These are phyloP conservation scores for Litchi chinensis DNA, from an alignment of 345 rosid species.

Conservation along the genomic window DNA sequence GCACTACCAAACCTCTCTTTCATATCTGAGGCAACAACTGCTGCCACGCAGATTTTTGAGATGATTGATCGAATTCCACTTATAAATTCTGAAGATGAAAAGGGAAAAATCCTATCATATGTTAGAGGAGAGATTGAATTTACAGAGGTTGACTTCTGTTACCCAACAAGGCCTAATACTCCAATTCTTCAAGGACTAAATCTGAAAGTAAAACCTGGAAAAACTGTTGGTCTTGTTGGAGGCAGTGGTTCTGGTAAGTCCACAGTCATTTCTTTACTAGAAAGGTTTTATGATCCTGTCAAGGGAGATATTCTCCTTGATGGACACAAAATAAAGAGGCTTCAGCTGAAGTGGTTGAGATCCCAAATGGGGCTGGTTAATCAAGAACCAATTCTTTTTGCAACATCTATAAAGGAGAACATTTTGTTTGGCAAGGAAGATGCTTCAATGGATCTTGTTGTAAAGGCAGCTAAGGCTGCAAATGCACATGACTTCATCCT, in stretches of 20 bases:
- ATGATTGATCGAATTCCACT: constrained; percentile 45
- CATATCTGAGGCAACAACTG: constrained; percentile 39
- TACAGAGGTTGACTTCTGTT: constrained; percentile 48
- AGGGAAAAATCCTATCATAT: constrained; percentile 38
- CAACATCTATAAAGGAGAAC: constrained; percentile 57
- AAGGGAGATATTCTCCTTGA: constrained; percentile 46
- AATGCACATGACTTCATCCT: constrained; percentile 59
- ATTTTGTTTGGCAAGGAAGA: constrained; percentile 57
- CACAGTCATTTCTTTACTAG: constrained; percentile 50
- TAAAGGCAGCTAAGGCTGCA: constrained; percentile 54
- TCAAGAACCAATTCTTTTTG: constrained; percentile 58
- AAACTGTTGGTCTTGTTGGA: constrained; percentile 56
- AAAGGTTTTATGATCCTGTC: constrained; percentile 56
- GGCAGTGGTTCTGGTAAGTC: constrained; percentile 66
- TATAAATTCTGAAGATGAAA: constrained; percentile 39
- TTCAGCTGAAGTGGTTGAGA: constrained; percentile 56
- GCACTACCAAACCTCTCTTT: constrained; percentile 52
- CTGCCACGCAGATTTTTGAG: constrained; percentile 37
- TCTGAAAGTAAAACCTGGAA: constrained; percentile 48
- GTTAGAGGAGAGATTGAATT: constrained; percentile 52
- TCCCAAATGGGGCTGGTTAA: constrained; percentile 56
- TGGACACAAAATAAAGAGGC: constrained; percentile 40
- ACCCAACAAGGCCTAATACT: constrained; percentile 50
- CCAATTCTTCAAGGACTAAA: constrained; percentile 41
- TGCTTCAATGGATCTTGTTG: constrained; percentile 42